Conservation (phyloP, 2,329 filamentous ascomycete genomes). For the Colletotrichum liriopes region DNA sequence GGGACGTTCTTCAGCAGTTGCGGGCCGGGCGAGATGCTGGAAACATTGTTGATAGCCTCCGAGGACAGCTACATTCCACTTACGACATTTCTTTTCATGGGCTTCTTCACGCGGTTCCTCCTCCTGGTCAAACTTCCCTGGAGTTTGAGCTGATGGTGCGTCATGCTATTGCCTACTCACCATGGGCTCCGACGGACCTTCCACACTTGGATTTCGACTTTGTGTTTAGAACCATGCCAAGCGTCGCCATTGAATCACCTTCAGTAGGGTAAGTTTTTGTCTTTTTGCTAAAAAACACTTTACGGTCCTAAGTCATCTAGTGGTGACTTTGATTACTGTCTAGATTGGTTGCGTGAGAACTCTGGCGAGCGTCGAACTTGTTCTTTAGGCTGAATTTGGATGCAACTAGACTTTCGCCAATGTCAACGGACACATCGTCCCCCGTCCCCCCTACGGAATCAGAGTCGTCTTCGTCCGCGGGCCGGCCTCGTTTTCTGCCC, state of each 20-base stretch:
- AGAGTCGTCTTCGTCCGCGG: neutral
- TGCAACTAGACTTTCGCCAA: slow-evolving; percentile 13
- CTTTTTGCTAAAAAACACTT: neutral
- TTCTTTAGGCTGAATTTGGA: neutral
- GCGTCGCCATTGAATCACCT: neutral
- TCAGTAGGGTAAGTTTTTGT: slow-evolving; percentile 7
- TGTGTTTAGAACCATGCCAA: neutral
- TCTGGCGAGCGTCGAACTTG: neutral
- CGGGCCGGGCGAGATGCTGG: slow-evolving; percentile 13
- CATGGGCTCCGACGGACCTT: slow-evolving; percentile 28
- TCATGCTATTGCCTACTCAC: slow-evolving; percentile 27
- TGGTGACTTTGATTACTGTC: neutral
- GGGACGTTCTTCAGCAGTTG: slow-evolving; percentile 21
- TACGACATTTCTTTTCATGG: slow-evolving; percentile 11
- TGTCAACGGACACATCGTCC: slow-evolving; percentile 14
- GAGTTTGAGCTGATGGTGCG: slow-evolving; percentile 37
- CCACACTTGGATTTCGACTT: slow-evolving; percentile 13
- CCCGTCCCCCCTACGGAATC: slow-evolving; percentile 1
- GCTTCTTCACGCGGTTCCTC: neutral
- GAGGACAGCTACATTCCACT: slow-evolving; percentile 1
- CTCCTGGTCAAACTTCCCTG: slow-evolving; percentile 22
- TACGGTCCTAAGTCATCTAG: neutral
- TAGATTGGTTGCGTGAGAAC: neutral
- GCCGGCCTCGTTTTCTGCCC: neutral
- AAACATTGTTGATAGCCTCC: slow-evolving; percentile 19